phyloP scores from a whole-genome alignment of 2,329 filamentous ascomycete genomes.

The Fusarium zealandicum region DNA sequence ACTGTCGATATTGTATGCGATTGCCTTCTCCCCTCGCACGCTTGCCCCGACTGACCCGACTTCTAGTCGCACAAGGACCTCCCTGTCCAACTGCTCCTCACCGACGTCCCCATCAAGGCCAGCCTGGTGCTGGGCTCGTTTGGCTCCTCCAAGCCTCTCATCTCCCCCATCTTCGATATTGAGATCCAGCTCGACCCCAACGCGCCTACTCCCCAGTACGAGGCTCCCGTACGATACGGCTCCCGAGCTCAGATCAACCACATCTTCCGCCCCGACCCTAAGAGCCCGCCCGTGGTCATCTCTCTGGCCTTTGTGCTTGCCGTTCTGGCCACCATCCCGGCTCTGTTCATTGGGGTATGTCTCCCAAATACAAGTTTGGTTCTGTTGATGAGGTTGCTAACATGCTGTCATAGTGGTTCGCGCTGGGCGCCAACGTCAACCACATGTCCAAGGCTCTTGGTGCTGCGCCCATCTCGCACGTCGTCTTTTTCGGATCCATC shows the following conservation, averaged over 20 bases:
- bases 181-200: slow-evolving; percentile 69
- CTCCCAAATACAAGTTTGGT: no score
- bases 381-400: slow-evolving; percentile 31
- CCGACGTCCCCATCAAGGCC: slow-evolving; percentile 74
- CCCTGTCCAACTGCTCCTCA: slow-evolving; percentile 78
- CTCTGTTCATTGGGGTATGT: slow-evolving; percentile 74
- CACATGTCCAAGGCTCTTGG: slow-evolving; percentile 79
- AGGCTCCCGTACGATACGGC: slow-evolving; percentile 81
- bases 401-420: slow-evolving; percentile 68
- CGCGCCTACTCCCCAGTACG: slow-evolving; percentile 64
- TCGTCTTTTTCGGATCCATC: slow-evolving; percentile 85
- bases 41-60: slow-evolving; percentile 38
- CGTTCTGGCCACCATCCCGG: slow-evolving; percentile 76
- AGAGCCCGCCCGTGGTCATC: slow-evolving; percentile 80
- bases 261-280: slow-evolving; percentile 81
- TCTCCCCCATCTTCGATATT: slow-evolving; percentile 76
- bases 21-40: not conserved
- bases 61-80: slow-evolving; percentile 87
- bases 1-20: slow-evolving; percentile 79
- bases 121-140: slow-evolving; percentile 87
- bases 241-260: slow-evolving; percentile 87
- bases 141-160: slow-evolving; percentile 73
- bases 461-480: slow-evolving; percentile 80
- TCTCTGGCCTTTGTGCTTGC: slow-evolving; percentile 79
- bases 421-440: slow-evolving; percentile 81